These are phyloP conservation scores for Alternaria sp. DNA, from an alignment of 2,329 filamentous ascomycete species.

Conservation along the genomic window DNA sequence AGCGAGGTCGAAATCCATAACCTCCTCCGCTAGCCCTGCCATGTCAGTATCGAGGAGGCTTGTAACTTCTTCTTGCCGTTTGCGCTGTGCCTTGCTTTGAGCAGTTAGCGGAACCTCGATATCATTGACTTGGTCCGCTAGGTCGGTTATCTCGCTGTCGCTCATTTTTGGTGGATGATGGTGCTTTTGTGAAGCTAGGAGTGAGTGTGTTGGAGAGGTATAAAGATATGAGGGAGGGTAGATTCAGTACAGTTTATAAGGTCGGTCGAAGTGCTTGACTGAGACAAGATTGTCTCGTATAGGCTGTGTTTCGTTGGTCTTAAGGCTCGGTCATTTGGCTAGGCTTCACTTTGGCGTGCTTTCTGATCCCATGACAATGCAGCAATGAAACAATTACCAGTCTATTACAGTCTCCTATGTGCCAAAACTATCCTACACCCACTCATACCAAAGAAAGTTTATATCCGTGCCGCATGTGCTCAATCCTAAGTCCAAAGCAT, in stretches of 20 bases:
- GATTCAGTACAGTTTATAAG: not conserved
- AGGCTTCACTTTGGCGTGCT: not conserved
- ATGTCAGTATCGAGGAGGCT: not conserved
- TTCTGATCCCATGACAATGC: not conserved
- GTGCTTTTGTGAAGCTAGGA: no score
- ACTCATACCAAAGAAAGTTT: not conserved
- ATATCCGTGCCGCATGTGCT: no score
- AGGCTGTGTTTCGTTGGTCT: not conserved
- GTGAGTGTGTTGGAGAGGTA: not conserved
- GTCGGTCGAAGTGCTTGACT: accelerated
- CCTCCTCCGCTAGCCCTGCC: not conserved
- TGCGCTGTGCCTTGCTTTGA: not conserved
- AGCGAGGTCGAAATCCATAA: no score
- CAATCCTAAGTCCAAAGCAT: no score
- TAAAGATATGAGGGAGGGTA: not conserved
- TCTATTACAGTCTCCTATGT: not conserved
- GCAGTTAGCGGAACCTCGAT: not conserved
- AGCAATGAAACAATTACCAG: not conserved
- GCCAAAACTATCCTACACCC: not conserved
- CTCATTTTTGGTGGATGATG: not conserved
- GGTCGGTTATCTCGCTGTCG: not conserved
- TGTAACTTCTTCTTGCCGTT: not conserved
- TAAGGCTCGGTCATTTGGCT: not conserved
- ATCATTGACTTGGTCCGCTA: not conserved
- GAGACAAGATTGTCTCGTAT: not conserved